These are phyloP conservation scores for Alternaria sp. DNA, from an alignment of 2,329 filamentous ascomycete genomes.

Conservation along the genomic window DNA sequence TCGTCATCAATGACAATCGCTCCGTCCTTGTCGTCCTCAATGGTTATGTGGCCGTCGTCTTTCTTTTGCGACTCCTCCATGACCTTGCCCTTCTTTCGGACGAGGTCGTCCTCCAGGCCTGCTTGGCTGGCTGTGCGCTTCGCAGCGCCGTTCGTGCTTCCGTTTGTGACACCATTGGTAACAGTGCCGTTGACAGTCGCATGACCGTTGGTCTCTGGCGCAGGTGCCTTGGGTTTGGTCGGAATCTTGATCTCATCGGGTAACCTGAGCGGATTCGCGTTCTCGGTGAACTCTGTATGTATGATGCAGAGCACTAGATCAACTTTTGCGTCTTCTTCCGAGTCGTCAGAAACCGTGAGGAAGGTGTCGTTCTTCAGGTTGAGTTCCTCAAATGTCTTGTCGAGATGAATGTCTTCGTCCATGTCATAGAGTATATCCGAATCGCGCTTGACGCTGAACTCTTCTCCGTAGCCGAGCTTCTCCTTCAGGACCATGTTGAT, in stretches of 20 bases:
- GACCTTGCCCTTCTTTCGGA: conserved; percentile 51
- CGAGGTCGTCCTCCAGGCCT: conserved; percentile 44
- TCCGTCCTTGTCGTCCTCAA: conserved; percentile 45
- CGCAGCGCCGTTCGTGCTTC: conserved; percentile 25
- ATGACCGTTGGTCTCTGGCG: conserved; percentile 37
- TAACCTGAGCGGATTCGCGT: conserved; percentile 63
- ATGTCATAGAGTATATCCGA: conserved; percentile 79
- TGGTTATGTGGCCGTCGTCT: conserved; percentile 43
- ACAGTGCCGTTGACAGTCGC: conserved; percentile 20
- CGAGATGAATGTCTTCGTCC: conserved; percentile 85
- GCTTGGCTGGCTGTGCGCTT: conserved; percentile 56
- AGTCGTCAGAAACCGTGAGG: conserved; percentile 82
- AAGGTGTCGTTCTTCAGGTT: conserved; percentile 77
- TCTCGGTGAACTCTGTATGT: conserved; percentile 54
- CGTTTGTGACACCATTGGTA: conserved; percentile 18
- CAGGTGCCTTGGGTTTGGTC: conserved; percentile 51
- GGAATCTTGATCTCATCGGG: conserved; percentile 56
- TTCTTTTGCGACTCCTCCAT: conserved; percentile 33
- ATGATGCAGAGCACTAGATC: conserved; percentile 78
- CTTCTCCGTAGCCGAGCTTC: conserved; percentile 78
- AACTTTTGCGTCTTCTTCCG: conserved; percentile 77
- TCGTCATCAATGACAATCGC: conserved; percentile 48
- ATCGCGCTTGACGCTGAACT: conserved; percentile 79
- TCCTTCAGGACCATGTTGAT: conserved; percentile 74
- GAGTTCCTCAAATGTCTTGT: conserved; percentile 78